Evolutionary conservation across 2,329 filamentous ascomycete species (phyloP).

Genomic region (Talaromyces sp.): DNA sequence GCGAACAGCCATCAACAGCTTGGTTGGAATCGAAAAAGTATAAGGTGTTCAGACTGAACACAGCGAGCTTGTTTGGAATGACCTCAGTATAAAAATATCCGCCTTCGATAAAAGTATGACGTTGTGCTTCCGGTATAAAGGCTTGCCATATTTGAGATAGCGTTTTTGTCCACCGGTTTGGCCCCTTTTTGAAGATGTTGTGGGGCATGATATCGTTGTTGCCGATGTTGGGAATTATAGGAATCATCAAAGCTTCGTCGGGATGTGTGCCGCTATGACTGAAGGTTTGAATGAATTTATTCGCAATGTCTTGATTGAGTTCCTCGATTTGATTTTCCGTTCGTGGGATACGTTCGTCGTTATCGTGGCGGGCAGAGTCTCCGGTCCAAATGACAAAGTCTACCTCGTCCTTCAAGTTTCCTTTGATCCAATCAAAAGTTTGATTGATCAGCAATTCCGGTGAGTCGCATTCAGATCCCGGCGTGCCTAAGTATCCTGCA

Average conservation of each 20-base stretch:
- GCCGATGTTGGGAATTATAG: constrained; percentile 84
- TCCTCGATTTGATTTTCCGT: constrained; percentile 70
- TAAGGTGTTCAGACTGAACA: constrained; percentile 93
- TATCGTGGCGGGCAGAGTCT: constrained; percentile 85
- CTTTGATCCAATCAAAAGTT: constrained; percentile 83
- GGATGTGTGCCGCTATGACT: constrained; percentile 51
- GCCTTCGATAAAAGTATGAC: constrained; percentile 84
- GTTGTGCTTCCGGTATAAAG: constrained; percentile 90
- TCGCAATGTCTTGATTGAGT: constrained; percentile 71
- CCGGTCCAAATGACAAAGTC: constrained; percentile 95
- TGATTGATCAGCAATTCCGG: constrained; percentile 77
- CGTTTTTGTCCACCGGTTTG: constrained; percentile 77
- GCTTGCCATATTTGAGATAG: constrained; percentile 76
- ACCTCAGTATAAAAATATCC: constrained; percentile 96
- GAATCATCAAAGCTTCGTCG: constrained; percentile 62
- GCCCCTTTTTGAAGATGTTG: constrained; percentile 83
- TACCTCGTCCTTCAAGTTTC: constrained; percentile 70
- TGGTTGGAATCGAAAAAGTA: constrained; percentile 94
- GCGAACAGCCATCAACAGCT: constrained; percentile 83
- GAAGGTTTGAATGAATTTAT: constrained; percentile 75
- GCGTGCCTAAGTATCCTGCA: constrained; percentile 78
- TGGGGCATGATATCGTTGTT: constrained; percentile 98
- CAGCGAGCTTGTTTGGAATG: constrained; percentile 76
- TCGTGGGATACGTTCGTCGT: constrained; percentile 75
- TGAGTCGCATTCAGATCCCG: constrained; percentile 84